Evolutionary conservation across 129 eudicot species (phyloP).

Genomic region (Erigeron canadensis): DNA sequence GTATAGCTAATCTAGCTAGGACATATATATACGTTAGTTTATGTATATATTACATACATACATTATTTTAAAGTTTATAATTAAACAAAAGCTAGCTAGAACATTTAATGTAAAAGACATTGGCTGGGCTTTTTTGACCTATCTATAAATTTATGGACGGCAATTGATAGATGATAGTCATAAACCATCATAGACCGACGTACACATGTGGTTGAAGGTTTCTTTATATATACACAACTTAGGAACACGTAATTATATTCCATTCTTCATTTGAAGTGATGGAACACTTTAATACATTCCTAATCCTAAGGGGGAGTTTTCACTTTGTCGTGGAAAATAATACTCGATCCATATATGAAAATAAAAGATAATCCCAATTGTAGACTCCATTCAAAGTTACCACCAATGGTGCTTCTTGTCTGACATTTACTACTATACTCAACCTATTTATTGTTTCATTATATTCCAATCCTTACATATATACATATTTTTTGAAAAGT

Average conservation of each 20-base stretch:
- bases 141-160: constrained; percentile 20
- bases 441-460: neutral
- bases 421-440: neutral
- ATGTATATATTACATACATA: neutral
- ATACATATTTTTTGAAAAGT: constrained; percentile 1
- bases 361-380: neutral
- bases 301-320: neutral
- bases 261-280: neutral
- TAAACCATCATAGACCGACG: constrained; percentile 18
- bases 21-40: constrained; percentile 11
- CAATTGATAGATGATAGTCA: constrained; percentile 2
- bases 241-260: neutral
- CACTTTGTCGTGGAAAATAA: neutral
- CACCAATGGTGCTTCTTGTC: constrained; percentile 24
- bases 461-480: neutral
- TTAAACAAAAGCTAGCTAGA: constrained; percentile 18
- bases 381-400: constrained; percentile 26
- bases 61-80: constrained; percentile 2
- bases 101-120: constrained; percentile 35
- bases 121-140: constrained; percentile 44
- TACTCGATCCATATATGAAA: no score
- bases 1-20: constrained; percentile 6
- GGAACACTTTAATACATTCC: neutral
- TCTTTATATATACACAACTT: neutral
- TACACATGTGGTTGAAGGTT: constrained; percentile 9